These are phyloP conservation scores for Cutaneotrichosporon spelunceum DNA, from an alignment of 1,284 basidiomycete species.

Conservation along the genomic window DNA sequence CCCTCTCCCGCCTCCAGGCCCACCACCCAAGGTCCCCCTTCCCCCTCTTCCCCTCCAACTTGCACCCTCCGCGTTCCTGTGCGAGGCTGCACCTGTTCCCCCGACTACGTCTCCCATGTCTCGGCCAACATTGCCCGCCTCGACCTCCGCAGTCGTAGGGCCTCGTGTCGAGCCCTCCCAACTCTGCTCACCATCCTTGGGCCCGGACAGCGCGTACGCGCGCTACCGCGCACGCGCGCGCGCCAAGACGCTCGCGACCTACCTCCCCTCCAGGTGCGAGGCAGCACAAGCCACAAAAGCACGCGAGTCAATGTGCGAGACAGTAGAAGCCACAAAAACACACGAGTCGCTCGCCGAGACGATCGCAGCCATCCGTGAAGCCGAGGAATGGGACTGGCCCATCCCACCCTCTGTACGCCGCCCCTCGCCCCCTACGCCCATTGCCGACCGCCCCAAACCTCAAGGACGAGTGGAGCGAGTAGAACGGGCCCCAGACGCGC, in stretches of 20 bases:
- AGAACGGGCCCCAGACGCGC: too few species aligned
- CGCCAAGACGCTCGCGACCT: neutral
- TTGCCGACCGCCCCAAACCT: too few species aligned
- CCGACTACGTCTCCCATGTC: neutral
- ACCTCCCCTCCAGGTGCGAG: neutral
- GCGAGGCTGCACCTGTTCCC: neutral
- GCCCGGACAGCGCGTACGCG: constrained; percentile 1
- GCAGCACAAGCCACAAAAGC: neutral
- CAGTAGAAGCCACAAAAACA: neutral
- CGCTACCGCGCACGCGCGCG: constrained; percentile 6
- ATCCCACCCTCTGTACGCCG: constrained; percentile 11
- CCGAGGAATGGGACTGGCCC: constrained; percentile 21
- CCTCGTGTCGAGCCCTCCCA: neutral
- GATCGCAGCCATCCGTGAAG: constrained; percentile 14
- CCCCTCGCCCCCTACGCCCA: neutral
- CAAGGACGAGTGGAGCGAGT: neutral
- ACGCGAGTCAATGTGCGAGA: constrained; percentile 3
- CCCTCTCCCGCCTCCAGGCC: neutral
- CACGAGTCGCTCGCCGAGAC: constrained; percentile 9
- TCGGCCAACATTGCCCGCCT: neutral
- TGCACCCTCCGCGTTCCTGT: neutral
- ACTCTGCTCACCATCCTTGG: neutral
- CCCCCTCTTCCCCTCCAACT: neutral
- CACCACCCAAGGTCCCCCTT: neutral
- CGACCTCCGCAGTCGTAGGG: neutral